Evolutionary conservation across 2,329 filamentous ascomycete genomes (phyloP), one percentile per base, ranked within the genome.

Genomic region (Fusarium metavorans): DNA sequence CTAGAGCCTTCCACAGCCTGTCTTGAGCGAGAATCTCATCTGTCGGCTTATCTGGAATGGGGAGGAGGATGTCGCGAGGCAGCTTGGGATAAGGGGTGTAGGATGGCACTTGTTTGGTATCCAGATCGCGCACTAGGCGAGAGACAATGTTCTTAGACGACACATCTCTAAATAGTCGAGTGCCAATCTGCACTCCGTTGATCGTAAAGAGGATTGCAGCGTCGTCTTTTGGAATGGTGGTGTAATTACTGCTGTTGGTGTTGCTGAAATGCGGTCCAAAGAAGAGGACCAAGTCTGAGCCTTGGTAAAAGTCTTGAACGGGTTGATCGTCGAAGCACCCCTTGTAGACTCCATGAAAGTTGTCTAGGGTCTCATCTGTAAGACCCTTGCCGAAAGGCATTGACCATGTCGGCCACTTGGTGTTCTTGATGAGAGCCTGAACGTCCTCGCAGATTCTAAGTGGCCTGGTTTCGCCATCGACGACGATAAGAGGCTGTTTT

Each of bases 401-500:
- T 5, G 54, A 37, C 32, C 32, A 88, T 0, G 85, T 88, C 0
- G 87, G 87, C 81, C 86, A 87, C 0, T 79, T 78, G 0, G 87
- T 88, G 5, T 78, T 43, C 37, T 83, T 77, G 11, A 86, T 82
- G 10, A 90, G 76, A 11, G 82, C 71, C 66, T 88, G 82, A 1
- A 88, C 80, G 5, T 84, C 80, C 0, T 84, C 78, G 0, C 83
- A 73, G 43, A 88, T 83, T n/a, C 82, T 81, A 30, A 86, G 78
- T 0, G 82, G 77, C 56, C 84, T 79, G 23, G 82, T 84, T 67
- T 88, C 85, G 3, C 88, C 88, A 71, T 90, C 88, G 2, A 88
- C 85, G 4, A 89, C 72, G 60, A 91, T 87, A 52, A 87, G 74
- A 0, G 88, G 88, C 50, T 84, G 83, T 58, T 86, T 85, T 4